These are phyloP conservation scores for Solanum rostratum DNA, from an alignment of 257 asterid species.

Conservation along the genomic window DNA sequence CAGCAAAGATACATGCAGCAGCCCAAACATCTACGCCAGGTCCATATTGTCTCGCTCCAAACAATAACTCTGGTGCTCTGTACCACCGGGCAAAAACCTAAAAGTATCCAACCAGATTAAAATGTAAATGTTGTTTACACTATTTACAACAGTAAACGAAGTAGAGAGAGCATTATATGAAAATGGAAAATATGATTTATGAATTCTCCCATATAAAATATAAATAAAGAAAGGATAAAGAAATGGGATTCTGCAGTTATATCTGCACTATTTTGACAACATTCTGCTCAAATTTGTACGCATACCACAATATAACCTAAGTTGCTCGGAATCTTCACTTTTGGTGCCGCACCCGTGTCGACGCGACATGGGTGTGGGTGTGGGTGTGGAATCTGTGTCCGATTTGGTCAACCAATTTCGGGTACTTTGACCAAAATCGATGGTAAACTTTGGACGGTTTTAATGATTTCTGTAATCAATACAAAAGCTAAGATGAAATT, in stretches of 20 bases:
- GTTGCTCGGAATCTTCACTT: too few relatives aligned
- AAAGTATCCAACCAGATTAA: conserved; percentile 11
- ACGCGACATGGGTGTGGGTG: too few relatives aligned
- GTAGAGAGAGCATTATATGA: not conserved
- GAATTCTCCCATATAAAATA: not conserved
- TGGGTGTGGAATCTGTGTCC: too few relatives aligned
- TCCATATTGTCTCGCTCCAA: conserved; percentile 98
- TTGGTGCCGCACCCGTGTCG: too few relatives aligned
- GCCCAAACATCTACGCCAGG: conserved; percentile 99
- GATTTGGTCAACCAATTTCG: too few relatives aligned
- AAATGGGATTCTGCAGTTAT: not conserved
- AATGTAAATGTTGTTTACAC: not conserved
- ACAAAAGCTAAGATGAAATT: too few relatives aligned
- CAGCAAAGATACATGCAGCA: conserved; percentile 98
- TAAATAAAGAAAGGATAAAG: not conserved
- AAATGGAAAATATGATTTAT: not conserved
- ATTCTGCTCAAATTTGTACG: not conserved
- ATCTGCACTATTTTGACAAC: not conserved
- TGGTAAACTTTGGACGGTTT: too few relatives aligned
- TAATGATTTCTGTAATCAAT: too few relatives aligned
- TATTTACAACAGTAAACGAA: not conserved
- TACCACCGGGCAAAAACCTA: conserved; percentile 99
- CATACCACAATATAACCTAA: not conserved
- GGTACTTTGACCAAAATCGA: too few relatives aligned
- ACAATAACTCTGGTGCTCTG: conserved; percentile 93